Evolutionary conservation across 192 early-diverging fungal species (phyloP).

Genomic region (Umbelopsis vinacea): DNA sequence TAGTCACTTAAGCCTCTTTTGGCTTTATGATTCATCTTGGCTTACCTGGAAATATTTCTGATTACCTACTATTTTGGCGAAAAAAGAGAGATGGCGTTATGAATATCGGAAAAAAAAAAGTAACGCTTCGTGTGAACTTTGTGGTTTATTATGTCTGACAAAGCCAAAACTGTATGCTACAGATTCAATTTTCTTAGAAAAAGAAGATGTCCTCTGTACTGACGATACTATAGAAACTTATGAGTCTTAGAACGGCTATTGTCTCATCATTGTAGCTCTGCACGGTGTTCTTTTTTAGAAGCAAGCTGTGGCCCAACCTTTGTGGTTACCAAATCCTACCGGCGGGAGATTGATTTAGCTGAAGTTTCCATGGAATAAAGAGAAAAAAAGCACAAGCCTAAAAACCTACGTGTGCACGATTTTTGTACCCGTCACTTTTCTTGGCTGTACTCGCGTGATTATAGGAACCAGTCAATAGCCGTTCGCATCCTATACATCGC

Average conservation of each 20-base stretch:
- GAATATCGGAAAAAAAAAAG: too few species aligned
- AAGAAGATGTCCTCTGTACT: too few species aligned
- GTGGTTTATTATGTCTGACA: too few species aligned
- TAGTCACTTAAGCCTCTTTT: too few species aligned
- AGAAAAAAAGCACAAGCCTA: too few species aligned
- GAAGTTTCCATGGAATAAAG: neutral
- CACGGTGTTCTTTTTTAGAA: constrained; percentile 4
- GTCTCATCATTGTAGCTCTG: neutral
- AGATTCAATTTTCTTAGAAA: too few species aligned
- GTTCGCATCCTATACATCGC: constrained; percentile 6
- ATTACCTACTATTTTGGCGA: neutral
- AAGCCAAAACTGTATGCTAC: too few species aligned
- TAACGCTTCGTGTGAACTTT: too few species aligned
- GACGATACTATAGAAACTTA: too few species aligned
- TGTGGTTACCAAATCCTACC: neutral
- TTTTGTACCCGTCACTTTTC: constrained; percentile 5
- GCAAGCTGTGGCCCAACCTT: neutral
- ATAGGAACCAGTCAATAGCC: neutral
- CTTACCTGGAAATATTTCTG: neutral
- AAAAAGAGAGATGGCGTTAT: too few species aligned
- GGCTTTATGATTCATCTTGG: too few species aligned
- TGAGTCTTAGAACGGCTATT: neutral
- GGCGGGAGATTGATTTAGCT: neutral
- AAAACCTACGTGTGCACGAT: constrained; percentile 4
- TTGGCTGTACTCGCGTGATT: neutral